phyloP scores from a whole-genome alignment of 177 flowering plant species.

The Tripterygium wilfordii region DNA sequence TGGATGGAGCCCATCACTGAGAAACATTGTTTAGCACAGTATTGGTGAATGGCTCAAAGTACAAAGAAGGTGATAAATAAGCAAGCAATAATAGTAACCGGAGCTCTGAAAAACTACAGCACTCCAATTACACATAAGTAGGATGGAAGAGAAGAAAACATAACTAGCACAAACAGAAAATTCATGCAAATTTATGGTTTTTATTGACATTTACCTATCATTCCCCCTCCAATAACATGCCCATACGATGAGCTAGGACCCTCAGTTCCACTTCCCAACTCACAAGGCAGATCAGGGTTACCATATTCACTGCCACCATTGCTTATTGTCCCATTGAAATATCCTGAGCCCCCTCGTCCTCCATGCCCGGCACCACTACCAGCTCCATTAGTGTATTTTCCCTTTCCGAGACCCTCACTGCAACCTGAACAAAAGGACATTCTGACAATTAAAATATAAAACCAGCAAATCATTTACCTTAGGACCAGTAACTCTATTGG shows the following conservation, averaged over 20 bases:
- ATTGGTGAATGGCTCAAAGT: too few relatives aligned
- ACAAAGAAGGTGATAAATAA: too few relatives aligned
- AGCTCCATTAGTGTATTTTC: conserved; percentile 73
- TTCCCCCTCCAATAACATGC: conserved; percentile 79
- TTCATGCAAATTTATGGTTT: too few relatives aligned
- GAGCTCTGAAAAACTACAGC: too few relatives aligned
- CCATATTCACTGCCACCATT: conserved; percentile 80
- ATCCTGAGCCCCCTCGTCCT: conserved; percentile 84
- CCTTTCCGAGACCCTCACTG: conserved; percentile 69
- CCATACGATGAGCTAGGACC: conserved; percentile 43
- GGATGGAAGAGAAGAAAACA: too few relatives aligned
- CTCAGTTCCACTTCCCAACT: conserved; percentile 82
- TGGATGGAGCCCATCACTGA: conserved; percentile 81
- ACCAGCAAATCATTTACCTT: too few relatives aligned
- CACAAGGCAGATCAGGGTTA: conserved; percentile 85
- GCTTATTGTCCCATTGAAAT: conserved; percentile 50
- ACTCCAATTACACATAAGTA: too few relatives aligned
- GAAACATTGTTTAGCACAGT: too few relatives aligned
- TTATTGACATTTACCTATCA: conserved; percentile 91
- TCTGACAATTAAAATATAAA: too few relatives aligned
- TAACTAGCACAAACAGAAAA: too few relatives aligned
- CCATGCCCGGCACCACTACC: conserved; percentile 99
- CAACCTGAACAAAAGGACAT: conserved; percentile 71
- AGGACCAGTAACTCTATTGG: too few relatives aligned
- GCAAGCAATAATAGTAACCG: too few relatives aligned